phyloP scores from a whole-genome alignment of 352 stramenopile species.

The Pelagophyceae sp. region DNA sequence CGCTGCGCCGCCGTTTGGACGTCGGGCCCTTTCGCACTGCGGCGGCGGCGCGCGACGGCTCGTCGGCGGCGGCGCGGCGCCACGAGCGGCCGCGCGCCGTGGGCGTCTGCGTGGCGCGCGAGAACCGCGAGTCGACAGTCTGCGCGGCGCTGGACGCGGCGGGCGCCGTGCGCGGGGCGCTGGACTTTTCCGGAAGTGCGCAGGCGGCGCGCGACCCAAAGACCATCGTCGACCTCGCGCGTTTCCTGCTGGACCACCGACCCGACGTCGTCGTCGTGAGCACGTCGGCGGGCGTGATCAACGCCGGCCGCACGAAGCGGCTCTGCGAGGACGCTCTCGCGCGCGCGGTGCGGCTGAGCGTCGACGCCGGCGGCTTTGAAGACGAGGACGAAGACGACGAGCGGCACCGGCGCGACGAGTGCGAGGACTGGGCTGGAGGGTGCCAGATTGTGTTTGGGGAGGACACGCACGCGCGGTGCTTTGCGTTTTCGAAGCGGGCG shows the following conservation, averaged over 20 bases:
- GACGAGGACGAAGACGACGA: conserved; percentile 62
- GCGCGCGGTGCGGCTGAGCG: conserved; percentile 40
- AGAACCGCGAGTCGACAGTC: not conserved
- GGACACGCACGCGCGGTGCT: conserved; percentile 54
- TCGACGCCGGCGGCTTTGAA: conserved; percentile 34
- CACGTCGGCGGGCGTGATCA: not conserved
- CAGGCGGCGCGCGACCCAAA: conserved; percentile 44
- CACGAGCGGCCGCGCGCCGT: conserved; percentile 50
- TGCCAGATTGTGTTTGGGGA: conserved; percentile 46
- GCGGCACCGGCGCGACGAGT: conserved; percentile 35
- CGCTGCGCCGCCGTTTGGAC: conserved; percentile 28
- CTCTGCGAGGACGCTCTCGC: not conserved
- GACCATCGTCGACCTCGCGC: conserved; percentile 47
- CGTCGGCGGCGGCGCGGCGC: conserved; percentile 43
- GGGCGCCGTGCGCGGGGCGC: not conserved
- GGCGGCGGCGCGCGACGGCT: conserved; percentile 51
- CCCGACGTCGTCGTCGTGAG: conserved; percentile 45
- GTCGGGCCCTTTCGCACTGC: not conserved
- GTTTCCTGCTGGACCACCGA: conserved; percentile 48
- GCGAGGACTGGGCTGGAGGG: conserved; percentile 28
- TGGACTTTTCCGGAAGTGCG: conserved; percentile 25
- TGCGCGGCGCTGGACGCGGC: not conserved
- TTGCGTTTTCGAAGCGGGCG: conserved; percentile 47
- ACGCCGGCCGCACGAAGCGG: not conserved
- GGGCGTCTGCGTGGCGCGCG: conserved; percentile 6